These are phyloP conservation scores for Colletotrichum theobromicola DNA, from an alignment of 2,329 filamentous ascomycete species.

Conservation along the genomic window DNA sequence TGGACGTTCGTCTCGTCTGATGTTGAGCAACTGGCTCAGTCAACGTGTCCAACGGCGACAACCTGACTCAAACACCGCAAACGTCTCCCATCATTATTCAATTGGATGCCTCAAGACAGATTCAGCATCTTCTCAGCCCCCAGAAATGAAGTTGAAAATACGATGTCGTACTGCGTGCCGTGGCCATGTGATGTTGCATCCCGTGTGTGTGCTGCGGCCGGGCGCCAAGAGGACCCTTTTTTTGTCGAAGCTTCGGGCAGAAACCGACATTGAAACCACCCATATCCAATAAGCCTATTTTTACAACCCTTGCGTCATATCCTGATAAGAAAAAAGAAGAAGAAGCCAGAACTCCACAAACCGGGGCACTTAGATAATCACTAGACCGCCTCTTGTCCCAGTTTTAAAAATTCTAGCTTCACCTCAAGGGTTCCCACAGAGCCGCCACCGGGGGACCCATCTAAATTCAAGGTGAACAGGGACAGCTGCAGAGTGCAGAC, in stretches of 20 bases:
- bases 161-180: not conserved
- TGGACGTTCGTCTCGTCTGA: not conserved
- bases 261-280: not conserved
- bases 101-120: not conserved
- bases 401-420: not conserved
- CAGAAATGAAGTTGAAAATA: not conserved
- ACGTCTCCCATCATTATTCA: not conserved
- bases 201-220: not conserved
- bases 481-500: not conserved
- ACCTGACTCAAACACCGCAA: not conserved
- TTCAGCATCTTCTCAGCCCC: not conserved
- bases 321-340: not conserved
- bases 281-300: not conserved
- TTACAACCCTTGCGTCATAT: not conserved
- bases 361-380: not conserved
- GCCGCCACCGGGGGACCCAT: not conserved
- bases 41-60: not conserved
- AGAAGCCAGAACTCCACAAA: not conserved
- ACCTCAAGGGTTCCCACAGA: not conserved
- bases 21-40: not conserved
- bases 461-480: not conserved
- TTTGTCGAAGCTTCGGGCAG: not conserved
- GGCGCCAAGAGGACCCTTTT: not conserved
- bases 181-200: not conserved
- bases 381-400: slow-evolving; percentile 1